Base-by-base conservation (phyloP, 2,329 filamentous ascomycete species). In the Fusarium denticulatum region DNA sequence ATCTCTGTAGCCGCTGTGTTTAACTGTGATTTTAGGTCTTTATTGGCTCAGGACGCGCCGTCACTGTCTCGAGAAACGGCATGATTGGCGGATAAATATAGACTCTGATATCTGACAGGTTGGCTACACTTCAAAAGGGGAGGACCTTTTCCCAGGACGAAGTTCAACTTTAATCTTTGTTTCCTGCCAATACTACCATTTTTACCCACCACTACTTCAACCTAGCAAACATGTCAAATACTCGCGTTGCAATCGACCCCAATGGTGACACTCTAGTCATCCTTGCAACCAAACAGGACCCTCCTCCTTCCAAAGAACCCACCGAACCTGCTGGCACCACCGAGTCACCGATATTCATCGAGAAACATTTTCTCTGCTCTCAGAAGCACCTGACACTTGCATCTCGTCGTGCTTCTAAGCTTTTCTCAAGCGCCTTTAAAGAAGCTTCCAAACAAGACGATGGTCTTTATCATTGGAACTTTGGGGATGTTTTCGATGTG, bases 381-480 rank as follows among this genome's bases (percentile, higher is more conserved):
- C 46, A 42, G 16, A 65, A 63, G 12, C 62, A 65, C 6, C 20
- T 65, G 3, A 47, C 40, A 18, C 26, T 65, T n/a, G 40, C 62
- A 12, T 65, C 58, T 2, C 62, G n/a, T 14, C 62, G 62, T 8
- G 47, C 58, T 12, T 28, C 46, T 4, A 64, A 40, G 20, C 2
- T 60, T 2, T 60, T 64, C 20, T 49, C 43, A 3, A 60, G 60
- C 8, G 2, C 6, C 43, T 64, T 64, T 6, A 60, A 60, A 24
- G 60, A 64, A 37, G 43, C 60, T 10, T 50, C 55, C 1, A 65
- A 53, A 18, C n/a, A 55, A 6, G n/a, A 46, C 1, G 60, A 65
- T 26, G 55, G 60, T 12, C 24, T 64, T 24, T 34, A 64, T 37
- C 37, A 64, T 22, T 65, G 63, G 63, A 55, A 45, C 1, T 55